Percentiles rank a stretch among this genome's conserved stretches.
These are phyloP conservation scores for Peronospora farinosa DNA, from an alignment of 352 stramenopile species.

Conservation along the genomic window DNA sequence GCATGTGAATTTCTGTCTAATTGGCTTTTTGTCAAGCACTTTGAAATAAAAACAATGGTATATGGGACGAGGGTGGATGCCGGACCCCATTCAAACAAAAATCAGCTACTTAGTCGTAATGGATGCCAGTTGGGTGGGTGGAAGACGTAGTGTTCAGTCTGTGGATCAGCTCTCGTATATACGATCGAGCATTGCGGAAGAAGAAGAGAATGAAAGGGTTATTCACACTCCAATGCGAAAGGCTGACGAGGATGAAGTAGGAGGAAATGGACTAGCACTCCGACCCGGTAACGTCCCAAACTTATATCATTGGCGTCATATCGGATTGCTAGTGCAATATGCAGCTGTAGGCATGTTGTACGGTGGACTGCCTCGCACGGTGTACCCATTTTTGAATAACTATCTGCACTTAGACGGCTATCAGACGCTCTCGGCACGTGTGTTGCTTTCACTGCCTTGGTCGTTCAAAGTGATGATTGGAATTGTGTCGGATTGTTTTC, in stretches of 20 bases:
- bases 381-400: constrained; percentile 74
- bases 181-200: constrained; percentile 4
- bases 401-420: constrained; percentile 68
- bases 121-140: constrained; percentile 3
- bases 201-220: constrained; percentile 6
- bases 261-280: constrained; percentile 21
- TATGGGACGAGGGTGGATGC: constrained; percentile 16
- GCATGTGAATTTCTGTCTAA: too few species aligned
- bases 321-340: constrained; percentile 67
- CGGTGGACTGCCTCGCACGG: constrained; percentile 43
- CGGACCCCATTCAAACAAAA: neutral
- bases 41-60: neutral
- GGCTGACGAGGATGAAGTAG: constrained; percentile 5
- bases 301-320: constrained; percentile 44
- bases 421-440: constrained; percentile 51
- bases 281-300: constrained; percentile 43
- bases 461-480: constrained; percentile 66
- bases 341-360: constrained; percentile 56
- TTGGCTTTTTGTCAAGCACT: too few species aligned
- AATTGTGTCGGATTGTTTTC: constrained; percentile 57
- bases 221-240: constrained; percentile 9
- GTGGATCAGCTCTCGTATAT: constrained; percentile 26
- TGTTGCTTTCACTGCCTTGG: constrained; percentile 53
- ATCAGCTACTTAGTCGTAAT: neutral
- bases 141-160: constrained; percentile 13